These are phyloP conservation scores for Trametes sanguinea DNA, from an alignment of 768 basidiomycete genomes.

Conservation along the genomic window DNA sequence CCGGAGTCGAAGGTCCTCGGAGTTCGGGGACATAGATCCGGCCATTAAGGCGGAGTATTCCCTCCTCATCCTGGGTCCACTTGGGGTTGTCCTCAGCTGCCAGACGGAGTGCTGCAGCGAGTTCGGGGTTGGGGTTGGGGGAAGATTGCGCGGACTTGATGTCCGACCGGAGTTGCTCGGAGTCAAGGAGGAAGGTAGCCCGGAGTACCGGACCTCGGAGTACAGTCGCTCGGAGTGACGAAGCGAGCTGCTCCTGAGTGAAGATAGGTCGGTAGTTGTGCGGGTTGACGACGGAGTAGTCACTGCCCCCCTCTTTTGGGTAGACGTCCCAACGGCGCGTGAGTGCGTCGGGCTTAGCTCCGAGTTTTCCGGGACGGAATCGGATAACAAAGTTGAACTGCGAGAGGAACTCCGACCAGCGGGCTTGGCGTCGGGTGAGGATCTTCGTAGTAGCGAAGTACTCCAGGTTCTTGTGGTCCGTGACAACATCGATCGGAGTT, in stretches of 20 bases:
- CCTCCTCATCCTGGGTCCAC: neutral
- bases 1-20: neutral
- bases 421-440: slow-evolving; percentile 39
- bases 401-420: slow-evolving; percentile 35
- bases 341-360: neutral
- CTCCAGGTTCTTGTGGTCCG: slow-evolving; percentile 42
- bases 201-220: neutral
- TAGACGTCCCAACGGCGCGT: too few species aligned
- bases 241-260: too few species aligned
- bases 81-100: neutral
- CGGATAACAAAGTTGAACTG: slow-evolving; percentile 23
- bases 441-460: slow-evolving; percentile 37
- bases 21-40: neutral
- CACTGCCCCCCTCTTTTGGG: too few species aligned
- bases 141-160: neutral
- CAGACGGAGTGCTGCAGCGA: neutral
- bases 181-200: neutral
- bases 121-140: neutral
- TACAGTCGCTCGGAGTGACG: neutral
- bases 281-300: too few species aligned
- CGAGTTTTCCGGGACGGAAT: neutral
- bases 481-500: slow-evolving; percentile 26
- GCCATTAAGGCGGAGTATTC: neutral
- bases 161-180: neutral
- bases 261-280: too few species aligned